Base-by-base conservation (phyloP, 495 filamentous ascomycete species). In the Aspergillus egyptiacus region DNA sequence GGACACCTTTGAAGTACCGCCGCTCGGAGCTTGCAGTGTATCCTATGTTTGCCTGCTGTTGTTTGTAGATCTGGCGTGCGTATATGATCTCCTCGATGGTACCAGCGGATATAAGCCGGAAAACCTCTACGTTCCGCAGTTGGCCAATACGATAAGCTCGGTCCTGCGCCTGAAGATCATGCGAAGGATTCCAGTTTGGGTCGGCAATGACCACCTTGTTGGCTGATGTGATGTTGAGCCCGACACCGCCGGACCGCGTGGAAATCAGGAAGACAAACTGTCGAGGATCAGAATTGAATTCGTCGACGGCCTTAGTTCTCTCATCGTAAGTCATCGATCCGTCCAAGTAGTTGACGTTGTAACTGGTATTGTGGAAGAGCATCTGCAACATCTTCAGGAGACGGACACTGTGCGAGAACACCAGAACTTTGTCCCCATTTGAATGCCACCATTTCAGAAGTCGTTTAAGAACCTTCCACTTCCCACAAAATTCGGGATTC, bases 191-290 rank as follows among this genome's bases (percentile, higher is more conserved):
- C 93, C 93, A 98, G 59, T 96, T 95, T 0, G 93, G 93, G 61
- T 98, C 93, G 31, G 96, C 85, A 28, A 98, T 87, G 15, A 98
- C 93, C 8, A 98, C 91, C 65, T 97, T 97, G 69, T 98, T 98
- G 9, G 93, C 93, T 0, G 88, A 91, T 3, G 93, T 96, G 62
- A 98, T 98, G 60, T 98, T 98, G 7, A 97, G 71, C 0, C 91
- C 91, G 5, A 86, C 78, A 19, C 91, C 91, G 23, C 93, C 93
- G 13, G 93, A 89, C 60, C 86, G 87, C 15, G 93, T 97, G 14
- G 86, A 91, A 55, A 98, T 97, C 35, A 98, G 73, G 61, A 98
- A 98, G 15, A 96, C 90, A 56, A 98, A 98, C 52, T 94, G 89
- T 6, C 67, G 68, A 0, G 91, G 83, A 59, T 96, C 87, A 5